Evolutionary conservation across 306 rosid genomes (phyloP), one percentile per base, ranked within the genome.

Genomic region (Medicago truncatula): DNA sequence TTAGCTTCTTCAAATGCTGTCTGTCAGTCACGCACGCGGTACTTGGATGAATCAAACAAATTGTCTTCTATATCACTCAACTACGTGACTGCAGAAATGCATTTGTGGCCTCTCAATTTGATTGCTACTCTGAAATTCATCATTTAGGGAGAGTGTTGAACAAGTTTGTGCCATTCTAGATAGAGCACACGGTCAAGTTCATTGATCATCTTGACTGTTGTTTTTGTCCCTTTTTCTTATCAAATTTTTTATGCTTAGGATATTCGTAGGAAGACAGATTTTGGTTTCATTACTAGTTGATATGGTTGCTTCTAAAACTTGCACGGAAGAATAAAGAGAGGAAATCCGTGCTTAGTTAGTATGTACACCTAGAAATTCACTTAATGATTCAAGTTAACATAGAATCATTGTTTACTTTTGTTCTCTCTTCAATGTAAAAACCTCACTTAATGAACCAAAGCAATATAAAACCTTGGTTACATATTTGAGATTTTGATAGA

Each of bases 371-470:
- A 11, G 39, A 64, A 50, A 61, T 43, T 57, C 58, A 18, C 46
- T 15, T 5, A 66, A 34, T 20, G 53, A 34, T 69, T 69, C 0
- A 11, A 58, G 34, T 53, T 77, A 18, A 73, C 52, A 9, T 7
- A 16, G 66, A 59, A 39, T 28, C 31, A 13, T 46, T 31, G 41
- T 13, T 56, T 65, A 49, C 59, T 12, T 15, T 56, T 5, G 21
- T 43, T 47, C 7, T 67, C 16, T 58, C 46, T 5, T 65, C 57
- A 58, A 66, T 61, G 52, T 20, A 10, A 31, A 70, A 64, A 64
- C n/a, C 13, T 67, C 47, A 53, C 40, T 74, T 20, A 18, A n/a
- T 54, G 56, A 31, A 68, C 59, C 13, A 12, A 15, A 52, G 25
- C 76, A 52, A 43, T 50, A 16, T 75, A 2, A 50, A 17, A 28